A percentile compares a stretch with the other conserved stretches of the same genome.
phyloP scores from a whole-genome alignment of 495 filamentous ascomycete genomes.

The Ascobolus immersus region DNA sequence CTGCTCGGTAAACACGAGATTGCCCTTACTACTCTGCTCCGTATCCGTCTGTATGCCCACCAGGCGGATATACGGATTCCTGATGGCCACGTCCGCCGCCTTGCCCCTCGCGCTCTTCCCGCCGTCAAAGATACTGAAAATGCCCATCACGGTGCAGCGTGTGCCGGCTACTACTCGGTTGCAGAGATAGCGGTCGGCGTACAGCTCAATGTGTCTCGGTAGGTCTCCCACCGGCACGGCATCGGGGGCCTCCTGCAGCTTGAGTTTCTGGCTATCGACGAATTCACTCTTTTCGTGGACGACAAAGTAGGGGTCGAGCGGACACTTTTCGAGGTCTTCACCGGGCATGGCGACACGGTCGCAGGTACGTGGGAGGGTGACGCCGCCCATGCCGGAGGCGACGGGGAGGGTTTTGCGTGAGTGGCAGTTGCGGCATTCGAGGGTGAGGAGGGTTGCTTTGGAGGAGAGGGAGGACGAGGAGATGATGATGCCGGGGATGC shows the following conservation, averaged over 20 bases:
- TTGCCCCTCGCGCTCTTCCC: conserved; percentile 70
- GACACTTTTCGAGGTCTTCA: conserved; percentile 35
- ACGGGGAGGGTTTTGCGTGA: conserved; percentile 46
- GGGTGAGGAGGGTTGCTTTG: conserved; percentile 64
- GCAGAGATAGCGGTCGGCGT: conserved; percentile 81
- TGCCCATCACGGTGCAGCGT: conserved; percentile 81
- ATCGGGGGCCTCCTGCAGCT: conserved; percentile 93
- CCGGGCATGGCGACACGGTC: conserved; percentile 22
- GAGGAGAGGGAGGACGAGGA: conserved; percentile 90
- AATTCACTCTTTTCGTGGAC: conserved; percentile 86
- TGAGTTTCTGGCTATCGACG: conserved; percentile 93
- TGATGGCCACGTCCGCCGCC: conserved; percentile 63
- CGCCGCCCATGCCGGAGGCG: conserved; percentile 59
- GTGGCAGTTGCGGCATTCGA: conserved; percentile 74
- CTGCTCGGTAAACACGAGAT: conserved; percentile 66
- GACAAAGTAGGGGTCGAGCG: conserved; percentile 85
- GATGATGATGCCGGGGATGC: conserved; percentile 93
- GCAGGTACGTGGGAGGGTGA: conserved; percentile 60
- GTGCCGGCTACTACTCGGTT: conserved; percentile 93
- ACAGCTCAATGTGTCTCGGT: conserved; percentile 79
- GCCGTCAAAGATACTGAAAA: conserved; percentile 89
- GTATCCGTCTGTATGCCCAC: conserved; percentile 77
- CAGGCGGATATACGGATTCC: conserved; percentile 87
- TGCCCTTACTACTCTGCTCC: conserved; percentile 72
- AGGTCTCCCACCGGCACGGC: conserved; percentile 95